Percentiles rank a stretch among this genome's conserved stretches.
These are phyloP conservation scores for Geoglossum glabrum DNA, from an alignment of 495 filamentous ascomycete species.

Conservation along the genomic window DNA sequence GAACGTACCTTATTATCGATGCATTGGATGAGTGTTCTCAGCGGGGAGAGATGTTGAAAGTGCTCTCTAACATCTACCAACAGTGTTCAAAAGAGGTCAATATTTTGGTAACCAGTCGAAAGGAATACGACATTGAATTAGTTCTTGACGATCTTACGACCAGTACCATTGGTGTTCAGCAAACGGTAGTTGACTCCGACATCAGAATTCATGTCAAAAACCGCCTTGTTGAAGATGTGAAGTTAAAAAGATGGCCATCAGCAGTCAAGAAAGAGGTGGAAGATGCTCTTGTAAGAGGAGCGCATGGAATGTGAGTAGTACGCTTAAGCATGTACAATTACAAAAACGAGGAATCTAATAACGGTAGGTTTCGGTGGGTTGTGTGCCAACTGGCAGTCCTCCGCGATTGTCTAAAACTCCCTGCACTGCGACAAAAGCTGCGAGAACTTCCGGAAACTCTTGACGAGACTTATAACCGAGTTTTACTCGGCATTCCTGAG, in stretches of 20 bases:
- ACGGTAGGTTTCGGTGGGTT: conserved; percentile 12
- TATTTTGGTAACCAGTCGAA: conserved; percentile 13
- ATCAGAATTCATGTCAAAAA: conserved; percentile 10
- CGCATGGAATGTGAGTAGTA: conserved; percentile 12
- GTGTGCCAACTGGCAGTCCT: conserved; percentile 12
- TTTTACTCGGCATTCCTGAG: conserved; percentile 8
- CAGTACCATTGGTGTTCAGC: neutral
- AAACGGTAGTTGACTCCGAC: conserved; percentile 7
- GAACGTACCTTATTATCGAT: conserved; percentile 12
- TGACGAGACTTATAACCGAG: conserved; percentile 13
- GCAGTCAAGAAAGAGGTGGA: conserved; percentile 3
- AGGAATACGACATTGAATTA: conserved; percentile 13
- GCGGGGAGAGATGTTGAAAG: conserved; percentile 2
- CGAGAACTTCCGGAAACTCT: conserved; percentile 7
- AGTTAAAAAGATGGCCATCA: neutral
- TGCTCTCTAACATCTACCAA: conserved; percentile 10
- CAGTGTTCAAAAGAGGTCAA: conserved; percentile 6
- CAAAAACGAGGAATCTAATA: neutral
- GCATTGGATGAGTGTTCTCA: conserved; percentile 13
- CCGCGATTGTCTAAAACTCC: neutral
- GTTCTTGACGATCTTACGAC: neutral
- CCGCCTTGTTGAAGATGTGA: neutral
- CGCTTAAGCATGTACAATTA: neutral
- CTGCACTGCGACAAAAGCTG: conserved; percentile 4
- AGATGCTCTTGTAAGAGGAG: conserved; percentile 6